Conservation (phyloP, 2,329 filamentous ascomycete genomes). For the Colletotrichum sp. region DNA sequence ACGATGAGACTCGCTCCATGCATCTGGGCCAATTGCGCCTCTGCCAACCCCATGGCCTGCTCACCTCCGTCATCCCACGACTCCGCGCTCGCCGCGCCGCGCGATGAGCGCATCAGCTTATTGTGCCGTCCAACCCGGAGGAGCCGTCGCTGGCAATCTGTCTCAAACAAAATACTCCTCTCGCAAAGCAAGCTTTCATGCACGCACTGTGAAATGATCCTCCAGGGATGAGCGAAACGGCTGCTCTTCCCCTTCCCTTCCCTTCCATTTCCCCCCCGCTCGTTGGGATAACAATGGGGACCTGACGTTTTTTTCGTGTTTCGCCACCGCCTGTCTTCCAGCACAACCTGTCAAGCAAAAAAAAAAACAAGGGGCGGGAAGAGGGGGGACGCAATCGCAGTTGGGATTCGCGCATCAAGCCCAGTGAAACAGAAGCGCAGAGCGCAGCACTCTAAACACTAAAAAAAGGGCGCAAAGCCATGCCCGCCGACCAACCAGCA, state of each 20-base stretch:
- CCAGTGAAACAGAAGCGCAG: not conserved
- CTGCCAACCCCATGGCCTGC: not conserved
- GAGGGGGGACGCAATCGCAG: not conserved
- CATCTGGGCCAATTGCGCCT: not conserved
- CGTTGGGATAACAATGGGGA: not conserved
- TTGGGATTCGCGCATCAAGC: not conserved
- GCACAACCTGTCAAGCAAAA: not conserved
- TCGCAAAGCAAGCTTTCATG: not conserved
- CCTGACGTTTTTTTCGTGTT: not conserved
- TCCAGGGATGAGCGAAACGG: not conserved
- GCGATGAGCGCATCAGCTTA: not conserved
- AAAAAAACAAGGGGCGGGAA: not conserved
- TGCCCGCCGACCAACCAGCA: not conserved
- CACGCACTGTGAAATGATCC: not conserved
- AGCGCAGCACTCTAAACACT: not conserved
- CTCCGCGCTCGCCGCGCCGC: not conserved
- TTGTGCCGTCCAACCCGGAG: not conserved
- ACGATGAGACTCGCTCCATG: not conserved
- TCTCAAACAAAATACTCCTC: not conserved
- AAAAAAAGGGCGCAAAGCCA: not conserved
- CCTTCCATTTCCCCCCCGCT: not conserved
- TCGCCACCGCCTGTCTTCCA: not conserved
- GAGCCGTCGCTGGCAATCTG: not conserved
- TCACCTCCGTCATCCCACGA: not conserved
- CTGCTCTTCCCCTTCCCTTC: not conserved